Evolutionary conservation across 148 eudicot species (phyloP).

Genomic region (Rhododendron ovatum): DNA sequence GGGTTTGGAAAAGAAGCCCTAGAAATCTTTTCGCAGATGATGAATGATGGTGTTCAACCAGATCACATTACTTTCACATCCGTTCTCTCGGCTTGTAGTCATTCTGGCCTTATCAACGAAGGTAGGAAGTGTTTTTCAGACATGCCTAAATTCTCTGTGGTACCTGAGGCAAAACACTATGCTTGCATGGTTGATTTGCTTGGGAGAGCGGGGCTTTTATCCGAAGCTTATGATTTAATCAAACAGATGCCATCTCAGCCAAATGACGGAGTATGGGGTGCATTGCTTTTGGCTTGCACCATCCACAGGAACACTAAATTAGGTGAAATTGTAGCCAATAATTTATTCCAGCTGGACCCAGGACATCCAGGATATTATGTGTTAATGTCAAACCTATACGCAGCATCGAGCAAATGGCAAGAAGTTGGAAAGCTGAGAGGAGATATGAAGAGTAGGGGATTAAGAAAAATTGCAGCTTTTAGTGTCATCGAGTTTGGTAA

Average conservation of each 20-base stretch:
- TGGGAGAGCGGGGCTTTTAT: constrained; percentile 37
- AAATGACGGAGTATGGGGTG: constrained; percentile 42
- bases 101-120: constrained; percentile 34
- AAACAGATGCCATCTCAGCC: constrained; percentile 24
- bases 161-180: constrained; percentile 38
- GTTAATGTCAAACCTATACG: constrained; percentile 43
- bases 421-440: constrained; percentile 28
- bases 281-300: constrained; percentile 42
- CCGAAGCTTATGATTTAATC: constrained; percentile 40
- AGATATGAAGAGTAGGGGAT: constrained; percentile 29
- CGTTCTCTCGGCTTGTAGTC: constrained; percentile 46
- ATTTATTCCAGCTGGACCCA: constrained; percentile 39
- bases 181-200: constrained; percentile 54
- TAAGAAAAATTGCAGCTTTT: constrained; percentile 38
- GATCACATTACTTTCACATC: constrained; percentile 39
- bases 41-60: constrained; percentile 19
- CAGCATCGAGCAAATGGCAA: constrained; percentile 30
- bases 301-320: constrained; percentile 32
- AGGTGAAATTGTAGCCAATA: constrained; percentile 30
- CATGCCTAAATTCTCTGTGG: constrained; percentile 26
- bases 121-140: constrained; percentile 31
- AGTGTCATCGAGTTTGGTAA: constrained; percentile 42
- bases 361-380: constrained; percentile 39
- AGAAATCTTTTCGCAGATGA: constrained; percentile 29
- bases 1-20: constrained; percentile 29